These are phyloP conservation scores for Kernera saxatilis DNA, from an alignment of 345 rosid species.

Conservation along the genomic window DNA sequence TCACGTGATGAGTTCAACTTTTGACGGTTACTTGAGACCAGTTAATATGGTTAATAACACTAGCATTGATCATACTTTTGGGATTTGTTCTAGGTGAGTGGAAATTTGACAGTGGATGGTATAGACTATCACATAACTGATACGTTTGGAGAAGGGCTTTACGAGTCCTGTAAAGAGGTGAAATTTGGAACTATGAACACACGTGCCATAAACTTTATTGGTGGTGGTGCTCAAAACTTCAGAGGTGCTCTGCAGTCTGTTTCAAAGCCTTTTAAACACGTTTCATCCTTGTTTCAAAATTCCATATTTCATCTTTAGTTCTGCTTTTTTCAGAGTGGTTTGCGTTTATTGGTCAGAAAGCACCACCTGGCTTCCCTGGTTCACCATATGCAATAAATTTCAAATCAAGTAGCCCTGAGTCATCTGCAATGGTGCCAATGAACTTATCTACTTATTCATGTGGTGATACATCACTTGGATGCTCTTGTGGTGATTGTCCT, in stretches of 20 bases:
- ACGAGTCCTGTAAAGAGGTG: slow-evolving; percentile 88
- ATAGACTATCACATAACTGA: slow-evolving; percentile 65
- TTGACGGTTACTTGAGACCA: background rate
- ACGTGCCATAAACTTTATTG: slow-evolving; percentile 79
- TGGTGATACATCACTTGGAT: slow-evolving; percentile 81
- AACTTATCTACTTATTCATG: slow-evolving; percentile 79
- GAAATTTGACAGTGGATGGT: slow-evolving; percentile 82
- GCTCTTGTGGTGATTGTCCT: slow-evolving; percentile 99
- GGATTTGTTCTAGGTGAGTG: slow-evolving; percentile 49
- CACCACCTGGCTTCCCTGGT: slow-evolving; percentile 68
- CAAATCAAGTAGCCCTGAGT: slow-evolving; percentile 43
- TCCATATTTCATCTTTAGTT: slow-evolving; percentile 15
- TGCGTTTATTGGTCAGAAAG: slow-evolving; percentile 82
- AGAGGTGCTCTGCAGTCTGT: slow-evolving; percentile 48
- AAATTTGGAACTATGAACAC: slow-evolving; percentile 98
- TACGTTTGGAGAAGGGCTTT: slow-evolving; percentile 84
- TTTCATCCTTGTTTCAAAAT: slow-evolving; percentile 7
- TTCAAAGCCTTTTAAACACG: background rate
- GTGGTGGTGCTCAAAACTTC: slow-evolving; percentile 88
- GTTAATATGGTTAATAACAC: background rate
- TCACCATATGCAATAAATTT: slow-evolving; percentile 88
- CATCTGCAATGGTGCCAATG: slow-evolving; percentile 73
- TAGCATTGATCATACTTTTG: slow-evolving; percentile 12
- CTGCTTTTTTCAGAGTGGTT: slow-evolving; percentile 70
- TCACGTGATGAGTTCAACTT: background rate